These are phyloP conservation scores for Vigna angularis DNA, from an alignment of 306 rosid species.

Conservation along the genomic window DNA sequence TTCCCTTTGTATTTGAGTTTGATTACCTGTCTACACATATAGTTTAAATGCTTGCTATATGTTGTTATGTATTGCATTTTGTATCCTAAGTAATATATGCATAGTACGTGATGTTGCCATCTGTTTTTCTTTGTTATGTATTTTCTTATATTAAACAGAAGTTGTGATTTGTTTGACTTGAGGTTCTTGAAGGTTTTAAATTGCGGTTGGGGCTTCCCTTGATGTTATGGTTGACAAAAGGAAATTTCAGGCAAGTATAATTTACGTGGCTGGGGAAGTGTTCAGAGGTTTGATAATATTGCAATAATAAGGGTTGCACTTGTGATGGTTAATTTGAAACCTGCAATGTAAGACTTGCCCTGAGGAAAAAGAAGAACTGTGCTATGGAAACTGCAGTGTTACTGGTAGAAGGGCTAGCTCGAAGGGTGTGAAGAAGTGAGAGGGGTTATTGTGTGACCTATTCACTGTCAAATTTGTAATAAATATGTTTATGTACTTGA, in stretches of 20 bases:
- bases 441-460: slow-evolving; percentile 33
- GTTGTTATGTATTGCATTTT: background rate
- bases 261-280: background rate
- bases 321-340: background rate
- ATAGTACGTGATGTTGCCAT: background rate
- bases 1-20: background rate
- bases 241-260: background rate
- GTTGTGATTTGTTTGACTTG: slow-evolving; percentile 26
- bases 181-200: background rate
- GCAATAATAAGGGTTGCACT: background rate
- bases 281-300: background rate
- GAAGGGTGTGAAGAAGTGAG: slow-evolving; percentile 19
- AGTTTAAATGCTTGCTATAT: background rate
- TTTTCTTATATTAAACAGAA: slow-evolving; percentile 1
- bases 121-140: background rate
- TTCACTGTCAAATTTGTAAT: slow-evolving; percentile 50
- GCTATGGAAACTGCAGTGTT: slow-evolving; percentile 36
- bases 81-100: slow-evolving; percentile 22
- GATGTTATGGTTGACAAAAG: background rate
- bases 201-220: background rate
- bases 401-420: slow-evolving; percentile 31
- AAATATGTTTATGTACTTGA: slow-evolving; percentile 52
- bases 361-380: background rate
- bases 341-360: slow-evolving; percentile 13
- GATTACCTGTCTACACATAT: background rate